Evolutionary conservation across 768 basidiomycete genomes (phyloP).

Genomic region (Mycena olivaceomarginata): DNA sequence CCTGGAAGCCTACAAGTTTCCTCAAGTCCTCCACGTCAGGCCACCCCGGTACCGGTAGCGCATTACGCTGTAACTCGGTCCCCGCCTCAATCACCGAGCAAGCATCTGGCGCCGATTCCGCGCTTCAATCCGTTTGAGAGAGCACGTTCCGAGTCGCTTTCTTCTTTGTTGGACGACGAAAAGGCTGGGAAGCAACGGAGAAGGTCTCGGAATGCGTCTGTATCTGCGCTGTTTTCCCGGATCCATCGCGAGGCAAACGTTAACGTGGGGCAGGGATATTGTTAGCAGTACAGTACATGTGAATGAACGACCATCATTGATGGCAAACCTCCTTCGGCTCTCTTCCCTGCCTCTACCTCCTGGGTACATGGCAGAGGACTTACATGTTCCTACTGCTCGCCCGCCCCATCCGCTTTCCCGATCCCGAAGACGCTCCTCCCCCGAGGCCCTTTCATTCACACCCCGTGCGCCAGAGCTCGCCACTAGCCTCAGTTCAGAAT

Average conservation of each 20-base stretch:
- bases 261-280: slow-evolving; percentile 13
- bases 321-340: background rate
- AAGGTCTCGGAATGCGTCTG: slow-evolving; percentile 29
- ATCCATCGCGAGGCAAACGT: slow-evolving; percentile 34
- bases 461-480: slow-evolving; percentile 54
- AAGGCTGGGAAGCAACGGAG: slow-evolving; percentile 16
- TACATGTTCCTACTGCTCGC: slow-evolving; percentile 12
- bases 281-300: background rate
- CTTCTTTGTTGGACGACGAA: slow-evolving; percentile 45
- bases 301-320: background rate
- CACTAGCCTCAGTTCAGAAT: slow-evolving; percentile 57
- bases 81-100: slow-evolving; percentile 23
- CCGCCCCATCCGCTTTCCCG: slow-evolving; percentile 22
- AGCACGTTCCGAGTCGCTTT: slow-evolving; percentile 52
- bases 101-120: slow-evolving; percentile 49
- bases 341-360: background rate
- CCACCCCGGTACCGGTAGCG: background rate
- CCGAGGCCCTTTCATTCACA: slow-evolving; percentile 25
- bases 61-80: background rate
- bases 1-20: slow-evolving; percentile 23
- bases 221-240: slow-evolving; percentile 30
- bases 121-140: slow-evolving; percentile 52
- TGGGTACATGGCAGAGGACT: slow-evolving; percentile 18
- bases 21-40: background rate
- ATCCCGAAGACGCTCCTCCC: slow-evolving; percentile 19